Conservation (phyloP, 1,139 yeast species). For the Hansenula sp. region DNA sequence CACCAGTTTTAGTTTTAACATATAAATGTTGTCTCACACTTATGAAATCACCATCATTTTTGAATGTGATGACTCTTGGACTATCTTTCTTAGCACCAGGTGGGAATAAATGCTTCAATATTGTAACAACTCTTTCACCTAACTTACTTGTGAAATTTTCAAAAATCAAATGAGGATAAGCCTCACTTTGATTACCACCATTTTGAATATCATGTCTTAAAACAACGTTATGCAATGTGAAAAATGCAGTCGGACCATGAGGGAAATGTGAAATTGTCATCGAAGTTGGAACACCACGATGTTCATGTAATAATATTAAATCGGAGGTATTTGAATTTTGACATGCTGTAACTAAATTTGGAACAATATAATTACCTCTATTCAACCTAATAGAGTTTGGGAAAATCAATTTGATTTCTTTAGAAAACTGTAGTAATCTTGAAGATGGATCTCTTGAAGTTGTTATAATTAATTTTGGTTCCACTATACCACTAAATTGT, state of each 20-base stretch:
- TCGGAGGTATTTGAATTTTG: constrained; percentile 76
- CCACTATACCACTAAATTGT: constrained; percentile 80
- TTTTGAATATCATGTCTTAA: constrained; percentile 88
- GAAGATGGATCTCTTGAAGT: constrained; percentile 92
- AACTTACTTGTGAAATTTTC: constrained; percentile 84
- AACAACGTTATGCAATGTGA: constrained; percentile 91
- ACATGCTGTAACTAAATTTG: constrained; percentile 83
- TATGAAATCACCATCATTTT: constrained; percentile 86
- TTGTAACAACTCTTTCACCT: constrained; percentile 78
- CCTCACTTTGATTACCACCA: constrained; percentile 85
- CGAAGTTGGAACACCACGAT: constrained; percentile 97
- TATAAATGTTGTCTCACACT: constrained; percentile 94
- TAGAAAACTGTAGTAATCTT: constrained; percentile 82
- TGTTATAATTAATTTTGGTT: constrained; percentile 91
- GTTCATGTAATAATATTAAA: constrained; percentile 84
- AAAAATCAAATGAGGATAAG: constrained; percentile 89
- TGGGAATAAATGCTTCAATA: constrained; percentile 87
- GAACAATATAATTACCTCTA: constrained; percentile 89
- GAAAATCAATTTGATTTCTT: constrained; percentile 83
- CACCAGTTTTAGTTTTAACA: constrained; percentile 82
- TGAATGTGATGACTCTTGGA: constrained; percentile 85
- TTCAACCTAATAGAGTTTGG: constrained; percentile 88
- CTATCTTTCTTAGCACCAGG: constrained; percentile 94
- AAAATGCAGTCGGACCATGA: constrained; percentile 95
- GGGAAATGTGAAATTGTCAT: constrained; percentile 93